A percentile compares a stretch with the other conserved stretches of the same genome.
phyloP scores from a whole-genome alignment of 2,329 filamentous ascomycete species.

The Elsinoe batatas region DNA sequence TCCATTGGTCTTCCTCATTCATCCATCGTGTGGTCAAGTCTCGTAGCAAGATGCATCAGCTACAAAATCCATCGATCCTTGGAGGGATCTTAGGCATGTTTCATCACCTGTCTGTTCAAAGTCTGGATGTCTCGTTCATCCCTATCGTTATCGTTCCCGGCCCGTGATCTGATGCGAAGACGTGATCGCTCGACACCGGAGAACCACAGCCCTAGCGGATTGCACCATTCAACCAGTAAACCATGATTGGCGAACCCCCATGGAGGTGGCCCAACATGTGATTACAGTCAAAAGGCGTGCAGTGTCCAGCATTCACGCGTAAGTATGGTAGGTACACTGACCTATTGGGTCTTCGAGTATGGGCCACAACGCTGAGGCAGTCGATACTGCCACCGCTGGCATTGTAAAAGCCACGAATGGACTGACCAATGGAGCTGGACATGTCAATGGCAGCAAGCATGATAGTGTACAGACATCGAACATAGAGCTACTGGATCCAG shows the following conservation, averaged over 20 bases:
- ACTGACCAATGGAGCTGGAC: neutral
- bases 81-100: too few species aligned
- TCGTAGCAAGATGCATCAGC: too few species aligned
- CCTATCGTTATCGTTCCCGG: neutral
- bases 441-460: neutral
- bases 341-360: neutral
- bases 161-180: neutral
- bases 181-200: constrained; percentile 1
- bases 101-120: neutral
- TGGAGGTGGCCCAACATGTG: neutral
- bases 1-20: too few species aligned
- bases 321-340: neutral
- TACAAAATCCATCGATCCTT: neutral
- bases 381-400: neutral
- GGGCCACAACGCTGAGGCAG: neutral
- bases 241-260: neutral
- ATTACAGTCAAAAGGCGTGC: neutral
- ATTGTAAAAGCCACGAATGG: neutral
- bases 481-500: neutral
- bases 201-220: constrained; percentile 5
- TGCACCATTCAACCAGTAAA: constrained; percentile 7
- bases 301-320: neutral
- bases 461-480: neutral
- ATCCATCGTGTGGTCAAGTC: too few species aligned
- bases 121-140: neutral